Evolutionary conservation across 2,329 filamentous ascomycete genomes (phyloP).

Genomic region (Aspergillus floridensis): DNA sequence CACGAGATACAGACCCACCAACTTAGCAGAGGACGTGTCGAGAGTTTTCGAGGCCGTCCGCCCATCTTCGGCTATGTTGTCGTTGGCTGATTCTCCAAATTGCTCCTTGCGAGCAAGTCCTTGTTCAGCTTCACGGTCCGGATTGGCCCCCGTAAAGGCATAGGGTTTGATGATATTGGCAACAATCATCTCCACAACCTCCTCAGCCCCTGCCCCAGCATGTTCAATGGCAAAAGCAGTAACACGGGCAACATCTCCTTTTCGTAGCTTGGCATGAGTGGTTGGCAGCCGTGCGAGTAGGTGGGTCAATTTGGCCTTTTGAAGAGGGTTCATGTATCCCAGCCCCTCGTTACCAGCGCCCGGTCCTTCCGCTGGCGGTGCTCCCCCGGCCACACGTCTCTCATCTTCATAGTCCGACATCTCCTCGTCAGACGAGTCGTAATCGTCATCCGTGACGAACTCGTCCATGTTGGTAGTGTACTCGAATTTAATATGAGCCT

Average conservation of each 20-base stretch:
- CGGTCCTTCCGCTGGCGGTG: constrained; percentile 41
- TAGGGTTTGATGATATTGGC: constrained; percentile 78
- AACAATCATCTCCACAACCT: constrained; percentile 86
- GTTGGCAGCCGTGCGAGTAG: constrained; percentile 79
- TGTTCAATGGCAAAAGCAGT: constrained; percentile 88
- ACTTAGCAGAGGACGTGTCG: constrained; percentile 69
- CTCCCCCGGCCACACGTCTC: constrained; percentile 44
- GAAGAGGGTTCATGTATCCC: constrained; percentile 74
- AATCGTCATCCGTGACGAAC: constrained; percentile 78
- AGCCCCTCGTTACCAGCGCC: constrained; percentile 47
- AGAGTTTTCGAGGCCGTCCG: constrained; percentile 40
- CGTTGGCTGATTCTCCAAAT: constrained; percentile 27
- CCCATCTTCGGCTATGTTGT: constrained; percentile 39
- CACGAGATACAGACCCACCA: constrained; percentile 78
- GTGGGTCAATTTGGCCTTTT: constrained; percentile 80
- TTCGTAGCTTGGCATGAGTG: constrained; percentile 68
- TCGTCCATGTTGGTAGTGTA: constrained; percentile 74
- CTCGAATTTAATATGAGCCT: constrained; percentile 73
- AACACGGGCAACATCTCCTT: constrained; percentile 81
- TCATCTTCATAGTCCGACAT: constrained; percentile 52
- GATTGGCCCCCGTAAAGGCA: constrained; percentile 68
- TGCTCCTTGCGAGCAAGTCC: constrained; percentile 33
- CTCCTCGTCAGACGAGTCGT: constrained; percentile 83
- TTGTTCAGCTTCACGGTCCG: constrained; percentile 42
- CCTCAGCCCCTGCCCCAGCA: constrained; percentile 78